Base-by-base conservation (phyloP, 2,329 filamentous ascomycete genomes). In the Botryotinia narcissicola region DNA sequence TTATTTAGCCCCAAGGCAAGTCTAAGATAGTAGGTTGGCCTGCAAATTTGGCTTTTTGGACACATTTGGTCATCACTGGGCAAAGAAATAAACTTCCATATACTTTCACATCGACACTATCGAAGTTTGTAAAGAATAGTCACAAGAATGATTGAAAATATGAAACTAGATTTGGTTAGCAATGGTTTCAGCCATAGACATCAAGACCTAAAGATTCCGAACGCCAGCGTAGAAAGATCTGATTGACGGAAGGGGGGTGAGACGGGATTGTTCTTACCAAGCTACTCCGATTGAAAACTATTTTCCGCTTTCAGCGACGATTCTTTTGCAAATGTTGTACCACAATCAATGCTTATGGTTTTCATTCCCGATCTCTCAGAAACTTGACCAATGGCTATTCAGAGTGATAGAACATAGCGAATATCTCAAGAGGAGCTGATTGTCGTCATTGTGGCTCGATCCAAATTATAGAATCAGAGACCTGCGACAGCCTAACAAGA, bases 21-120 rank as follows among this genome's bases (percentile, higher is more conserved):
- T 63, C 74, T 67, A 70, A 68, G 69, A 61, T 66, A 73, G 79
- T 75, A 80, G 80, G 80, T 78, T 81, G 79, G 78, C 79, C 79
- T 82, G 78, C 80, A 81, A 80, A 76, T 82, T 82, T 82, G 80
- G 81, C 80, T 81, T 81, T 81, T 80, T 81, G 80, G 80, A 80
- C 75, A 76, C 77, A 6, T 72, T 79, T 81, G 77, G 78, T 82
- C 81, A 82, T 82, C 81, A 82, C 78, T 48, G 80, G 81, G 80
- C 78, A 72, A 73, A 73, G 67, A 73, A 70, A 74, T 42, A 42
- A 57, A 66, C 63, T 74, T 62, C 73, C 72, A 74, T 68, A 73
- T 73, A 74, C 72, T 59, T 73, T 70, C 40, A 72, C 42, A 70
- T 57, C 72, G 72, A 51, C 70, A 74, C 73, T 64, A 74, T 61